Evolutionary conservation across 805 yeast genomes (phyloP).

Genomic region (Sungouiozyma ichnusensis): DNA sequence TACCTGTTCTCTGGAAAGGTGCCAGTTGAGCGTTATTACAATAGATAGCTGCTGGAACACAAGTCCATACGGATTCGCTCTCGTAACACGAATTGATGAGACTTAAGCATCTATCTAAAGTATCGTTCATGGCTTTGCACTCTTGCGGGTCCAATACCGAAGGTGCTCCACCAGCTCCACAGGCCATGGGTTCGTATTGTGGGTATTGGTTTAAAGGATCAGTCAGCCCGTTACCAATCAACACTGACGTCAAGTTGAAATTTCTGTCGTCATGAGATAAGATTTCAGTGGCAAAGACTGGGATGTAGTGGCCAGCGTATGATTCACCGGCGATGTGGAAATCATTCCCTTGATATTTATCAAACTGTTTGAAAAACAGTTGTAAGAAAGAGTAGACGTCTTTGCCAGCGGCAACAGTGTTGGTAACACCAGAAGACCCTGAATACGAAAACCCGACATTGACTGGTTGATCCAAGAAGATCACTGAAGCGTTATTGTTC

Average conservation of each 20-base stretch:
- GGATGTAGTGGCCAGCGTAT: constrained; percentile 95
- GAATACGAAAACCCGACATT: constrained; percentile 85
- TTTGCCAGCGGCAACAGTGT: constrained; percentile 62
- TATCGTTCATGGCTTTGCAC: constrained; percentile 58
- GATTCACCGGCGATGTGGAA: constrained; percentile 89
- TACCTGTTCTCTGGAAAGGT: constrained; percentile 76
- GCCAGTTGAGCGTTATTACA: constrained; percentile 79
- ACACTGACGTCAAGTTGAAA: constrained; percentile 61
- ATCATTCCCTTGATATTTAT: constrained; percentile 64
- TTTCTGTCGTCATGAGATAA: constrained; percentile 49
- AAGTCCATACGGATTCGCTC: constrained; percentile 63
- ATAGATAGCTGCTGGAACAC: constrained; percentile 86
- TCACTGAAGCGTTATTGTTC: constrained; percentile 68
- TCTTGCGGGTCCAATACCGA: constrained; percentile 68
- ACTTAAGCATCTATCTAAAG: constrained; percentile 67
- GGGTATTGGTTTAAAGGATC: constrained; percentile 74
- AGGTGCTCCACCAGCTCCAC: constrained; percentile 82
- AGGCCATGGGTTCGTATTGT: constrained; percentile 85
- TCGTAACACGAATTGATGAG: constrained; percentile 73
- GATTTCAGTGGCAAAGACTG: constrained; percentile 77
- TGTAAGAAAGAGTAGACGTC: constrained; percentile 41
- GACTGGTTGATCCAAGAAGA: constrained; percentile 89
- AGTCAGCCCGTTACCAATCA: constrained; percentile 87
- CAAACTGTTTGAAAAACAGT: constrained; percentile 60
- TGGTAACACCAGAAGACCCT: constrained; percentile 45